Conservation (phyloP, 371 early-diverging fungal species). For the Apophysomyces trapeziformis region DNA sequence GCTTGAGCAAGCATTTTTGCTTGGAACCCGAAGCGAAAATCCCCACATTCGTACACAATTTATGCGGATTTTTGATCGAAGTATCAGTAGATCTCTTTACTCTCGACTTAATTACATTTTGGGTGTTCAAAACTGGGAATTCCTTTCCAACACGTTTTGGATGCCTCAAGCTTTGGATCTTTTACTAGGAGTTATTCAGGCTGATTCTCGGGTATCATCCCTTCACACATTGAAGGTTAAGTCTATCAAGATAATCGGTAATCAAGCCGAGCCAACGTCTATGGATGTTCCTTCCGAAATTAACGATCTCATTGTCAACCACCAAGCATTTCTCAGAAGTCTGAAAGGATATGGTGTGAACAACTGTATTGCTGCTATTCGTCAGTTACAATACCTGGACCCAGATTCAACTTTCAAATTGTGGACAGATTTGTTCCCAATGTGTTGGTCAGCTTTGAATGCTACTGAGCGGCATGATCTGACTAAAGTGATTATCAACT, state of each 20-base stretch:
- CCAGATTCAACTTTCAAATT: conserved; percentile 67
- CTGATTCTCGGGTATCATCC: conserved; percentile 40
- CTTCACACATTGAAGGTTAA: conserved; percentile 59
- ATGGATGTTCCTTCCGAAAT: conserved; percentile 44
- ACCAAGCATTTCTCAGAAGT: conserved; percentile 63
- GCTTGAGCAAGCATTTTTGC: conserved; percentile 92
- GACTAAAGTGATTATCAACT: conserved; percentile 76
- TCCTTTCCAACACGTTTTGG: conserved; percentile 86
- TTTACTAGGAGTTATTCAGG: conserved; percentile 72
- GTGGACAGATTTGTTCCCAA: conserved; percentile 91
- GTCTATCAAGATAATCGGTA: conserved; percentile 48
- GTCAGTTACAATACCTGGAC: conserved; percentile 78
- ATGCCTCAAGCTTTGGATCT: conserved; percentile 90
- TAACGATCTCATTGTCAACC: conserved; percentile 44
- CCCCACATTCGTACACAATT: conserved; percentile 83
- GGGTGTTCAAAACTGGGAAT: conserved; percentile 96
- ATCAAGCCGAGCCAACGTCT: conserved; percentile 17
- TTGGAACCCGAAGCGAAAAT: conserved; percentile 82
- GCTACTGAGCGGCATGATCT: conserved; percentile 83
- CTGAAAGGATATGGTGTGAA: conserved; percentile 58
- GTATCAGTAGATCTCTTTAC: conserved; percentile 69
- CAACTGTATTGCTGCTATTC: conserved; percentile 59
- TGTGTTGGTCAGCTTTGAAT: conserved; percentile 78
- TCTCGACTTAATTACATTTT: conserved; percentile 88
- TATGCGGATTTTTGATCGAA: conserved; percentile 79